These are phyloP conservation scores for Aulographum hederae DNA, from an alignment of 2,329 filamentous ascomycete genomes.

Conservation along the genomic window DNA sequence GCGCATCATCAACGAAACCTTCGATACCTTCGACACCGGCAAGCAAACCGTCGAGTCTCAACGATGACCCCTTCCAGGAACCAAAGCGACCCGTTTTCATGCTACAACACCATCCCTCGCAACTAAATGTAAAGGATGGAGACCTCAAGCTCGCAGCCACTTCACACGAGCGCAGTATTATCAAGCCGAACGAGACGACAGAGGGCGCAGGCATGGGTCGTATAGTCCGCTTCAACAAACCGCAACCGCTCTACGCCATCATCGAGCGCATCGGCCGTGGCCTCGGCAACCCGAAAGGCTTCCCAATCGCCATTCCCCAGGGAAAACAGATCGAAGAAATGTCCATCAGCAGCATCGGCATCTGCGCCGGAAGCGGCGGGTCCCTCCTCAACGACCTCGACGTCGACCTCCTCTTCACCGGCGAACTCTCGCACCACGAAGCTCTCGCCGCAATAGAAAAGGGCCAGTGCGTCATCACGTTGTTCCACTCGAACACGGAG, in stretches of 20 bases:
- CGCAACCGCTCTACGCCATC: conserved; percentile 35
- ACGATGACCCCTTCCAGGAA: conserved; percentile 20
- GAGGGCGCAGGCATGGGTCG: conserved; percentile 41
- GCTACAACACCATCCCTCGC: conserved; percentile 30
- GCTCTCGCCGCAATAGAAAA: conserved; percentile 72
- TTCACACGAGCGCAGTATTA: conserved; percentile 32
- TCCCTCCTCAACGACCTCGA: conserved; percentile 50
- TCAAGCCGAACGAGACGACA: conserved; percentile 28
- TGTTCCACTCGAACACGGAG: conserved; percentile 92
- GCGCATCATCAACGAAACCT: conserved; percentile 4
- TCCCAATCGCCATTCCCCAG: conserved; percentile 46
- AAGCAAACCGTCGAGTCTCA: conserved; percentile 6
- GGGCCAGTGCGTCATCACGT: conserved; percentile 62
- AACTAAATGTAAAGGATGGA: conserved; percentile 15
- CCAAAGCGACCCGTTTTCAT: conserved; percentile 19
- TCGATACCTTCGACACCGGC: conserved; percentile 2
- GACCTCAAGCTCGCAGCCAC: conserved; percentile 14
- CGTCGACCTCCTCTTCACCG: conserved; percentile 74
- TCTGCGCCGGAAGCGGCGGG: conserved; percentile 80
- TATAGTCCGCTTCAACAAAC: conserved; percentile 33
- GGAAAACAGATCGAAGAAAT: conserved; percentile 33
- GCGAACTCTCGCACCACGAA: conserved; percentile 86
- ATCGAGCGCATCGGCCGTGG: conserved; percentile 42
- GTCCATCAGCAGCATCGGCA: conserved; percentile 50
- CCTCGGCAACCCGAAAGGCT: conserved; percentile 48